Base-by-base conservation (phyloP, 1,139 yeast species). In the Magnusiomyces suaveolens region DNA sequence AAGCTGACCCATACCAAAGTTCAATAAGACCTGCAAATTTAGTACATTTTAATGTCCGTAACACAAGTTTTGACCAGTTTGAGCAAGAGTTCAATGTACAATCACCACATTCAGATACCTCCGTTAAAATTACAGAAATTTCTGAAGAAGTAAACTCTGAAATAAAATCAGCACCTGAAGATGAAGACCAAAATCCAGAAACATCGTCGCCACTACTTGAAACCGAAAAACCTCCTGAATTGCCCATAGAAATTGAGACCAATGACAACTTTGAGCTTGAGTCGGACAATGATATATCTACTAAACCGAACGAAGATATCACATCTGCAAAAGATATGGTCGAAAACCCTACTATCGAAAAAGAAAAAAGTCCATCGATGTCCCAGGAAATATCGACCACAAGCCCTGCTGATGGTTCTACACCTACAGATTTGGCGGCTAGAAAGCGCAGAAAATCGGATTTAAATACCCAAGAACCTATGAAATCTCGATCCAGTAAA, bases 1-100 rank as follows among this genome's bases (percentile, higher is more conserved):
- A 52, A 18, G 66, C 62, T n/a, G 70, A 67, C 51, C 62, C 64
- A 0, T 67, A 66, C 54, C 41, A 54, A 14, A 59, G 56, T 26
- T 59, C 63, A 1, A 47, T 51, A 0, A 53, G 52, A 2, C 62
- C 68, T 1, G 57, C 59, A 12, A 55, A 54, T 20, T 52, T 57
- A n/a, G 59, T 65, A n/a, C 57, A 56, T 44, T 62, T 66, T 33
- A 54, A 60, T 14, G 52, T 63, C 16, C 68, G 67, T 1, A 61
- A 60, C 38, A 63, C 46, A 3, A 52, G 49, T 33, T 20, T 36
- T 38, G 29, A 32, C 33, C 25, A 32, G 23, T n/a, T 43, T 25
- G 50, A 52, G 25, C 36, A 29, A 12, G 36, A 29, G 12, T 8
- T 29, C 12, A 29, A 8, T 29, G 36, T 8, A 29, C 6, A 6